A percentile compares a stretch with the other conserved stretches of the same genome.
Evolutionary conservation across 164 flowering plant species (phyloP).

Genomic region (Tetrastigma voinierianum): DNA sequence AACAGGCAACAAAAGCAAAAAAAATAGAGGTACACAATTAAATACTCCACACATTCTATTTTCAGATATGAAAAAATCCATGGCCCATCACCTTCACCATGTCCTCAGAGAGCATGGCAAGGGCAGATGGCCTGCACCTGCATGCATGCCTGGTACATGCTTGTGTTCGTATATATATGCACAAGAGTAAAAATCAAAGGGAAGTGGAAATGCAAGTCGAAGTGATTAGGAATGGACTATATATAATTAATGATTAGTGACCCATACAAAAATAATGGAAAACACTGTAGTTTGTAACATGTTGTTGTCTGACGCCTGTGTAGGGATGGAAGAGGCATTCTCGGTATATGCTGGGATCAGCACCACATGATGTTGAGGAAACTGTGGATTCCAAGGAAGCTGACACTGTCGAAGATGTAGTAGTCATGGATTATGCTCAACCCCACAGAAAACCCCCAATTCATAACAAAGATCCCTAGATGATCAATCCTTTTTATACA

Average conservation of each 20-base stretch:
- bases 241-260: no score
- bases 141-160: slow-evolving; percentile 6
- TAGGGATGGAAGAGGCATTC: slow-evolving; percentile 20
- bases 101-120: slow-evolving; percentile 20
- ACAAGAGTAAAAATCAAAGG: neutral
- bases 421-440: slow-evolving; percentile 50
- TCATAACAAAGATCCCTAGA: slow-evolving; percentile 44
- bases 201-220: neutral
- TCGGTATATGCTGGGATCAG: slow-evolving; percentile 27
- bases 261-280: no score
- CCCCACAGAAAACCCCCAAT: slow-evolving; percentile 64
- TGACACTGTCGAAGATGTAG: slow-evolving; percentile 23
- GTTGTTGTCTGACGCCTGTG: slow-evolving; percentile 1
- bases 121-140: slow-evolving; percentile 19
- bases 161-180: neutral
- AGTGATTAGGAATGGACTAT: slow-evolving; percentile 1
- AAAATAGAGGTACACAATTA: slow-evolving; percentile 27
- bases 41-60: slow-evolving; percentile 5
- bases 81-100: slow-evolving; percentile 25
- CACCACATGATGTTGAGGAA: slow-evolving; percentile 24
- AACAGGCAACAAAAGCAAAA: slow-evolving; percentile 16
- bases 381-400: slow-evolving; percentile 26
- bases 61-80: slow-evolving; percentile 10
- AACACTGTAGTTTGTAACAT: neutral
- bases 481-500: neutral